Evolutionary conservation across 2,329 filamentous ascomycete species (phyloP).

Genomic region (Fusarium hainanense): DNA sequence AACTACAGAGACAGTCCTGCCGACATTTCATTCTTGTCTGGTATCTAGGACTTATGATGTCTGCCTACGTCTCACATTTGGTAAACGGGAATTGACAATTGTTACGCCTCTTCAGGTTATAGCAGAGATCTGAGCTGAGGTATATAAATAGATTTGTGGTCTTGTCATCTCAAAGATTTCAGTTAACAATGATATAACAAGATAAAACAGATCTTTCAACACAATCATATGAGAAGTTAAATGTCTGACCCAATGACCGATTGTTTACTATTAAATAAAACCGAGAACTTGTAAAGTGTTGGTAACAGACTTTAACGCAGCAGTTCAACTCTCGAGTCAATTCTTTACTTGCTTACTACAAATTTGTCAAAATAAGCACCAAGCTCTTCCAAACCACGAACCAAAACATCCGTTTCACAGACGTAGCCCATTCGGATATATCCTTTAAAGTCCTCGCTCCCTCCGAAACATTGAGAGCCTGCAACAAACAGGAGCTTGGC

Average conservation of each 20-base stretch:
- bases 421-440: slow-evolving; percentile 84
- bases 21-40: slow-evolving; percentile 1
- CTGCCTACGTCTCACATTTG: not conserved
- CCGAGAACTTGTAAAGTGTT: no score
- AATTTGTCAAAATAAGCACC: slow-evolving; percentile 53
- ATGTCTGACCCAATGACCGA: no score
- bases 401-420: slow-evolving; percentile 73
- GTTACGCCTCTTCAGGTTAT: not conserved
- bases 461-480: slow-evolving; percentile 78
- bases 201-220: no score
- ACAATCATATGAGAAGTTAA: no score
- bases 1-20: not conserved
- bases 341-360: not conserved
- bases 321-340: no score
- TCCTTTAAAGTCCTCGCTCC: slow-evolving; percentile 72
- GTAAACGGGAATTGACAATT: not conserved
- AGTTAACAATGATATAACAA: no score
- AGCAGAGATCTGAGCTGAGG: not conserved
- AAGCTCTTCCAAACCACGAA: slow-evolving; percentile 68
- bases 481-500: slow-evolving; percentile 80
- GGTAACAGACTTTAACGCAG: no score
- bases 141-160: no score
- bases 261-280: no score
- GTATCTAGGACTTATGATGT: not conserved
- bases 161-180: no score